Base-by-base conservation (phyloP, 1,284 basidiomycete species). In the Pterulicium gracile region DNA sequence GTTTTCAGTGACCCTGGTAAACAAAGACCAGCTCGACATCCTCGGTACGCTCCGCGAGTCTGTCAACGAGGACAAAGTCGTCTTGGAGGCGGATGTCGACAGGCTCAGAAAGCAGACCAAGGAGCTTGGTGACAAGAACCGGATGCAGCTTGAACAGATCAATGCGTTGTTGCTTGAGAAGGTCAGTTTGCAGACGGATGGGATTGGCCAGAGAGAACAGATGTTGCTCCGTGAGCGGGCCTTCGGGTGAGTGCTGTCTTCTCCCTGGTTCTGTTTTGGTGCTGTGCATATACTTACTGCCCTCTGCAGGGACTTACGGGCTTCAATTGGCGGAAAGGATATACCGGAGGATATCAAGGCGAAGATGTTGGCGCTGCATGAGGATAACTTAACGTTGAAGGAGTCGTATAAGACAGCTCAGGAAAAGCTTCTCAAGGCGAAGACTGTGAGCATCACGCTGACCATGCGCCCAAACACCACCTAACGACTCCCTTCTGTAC, bases 141-240 rank as follows among this genome's bases (percentile, higher is more conserved):
- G 81, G 56, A 88, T 93, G 81, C 89, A 94, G 57, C 76, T 93
- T 36, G 90, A 94, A 64, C 90, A 95, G 61, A 79, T 93, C 59
- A 92, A 93, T 55, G 74, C 64, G 3, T 70, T 97, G 27, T 67
- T 98, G 2, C 69, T 95, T 47, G 94, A 97, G 61, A 97, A 97
- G 68, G 84, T 96, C 48, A 88, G 77, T 54, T 64, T 96, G 42
- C 94, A 96, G 62, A 83, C 79, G 53, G 87, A 91, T 42, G 81
- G 87, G 19, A 89, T 94, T 53, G 81, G 81, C 22, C 86, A 90
- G 56, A 71, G 89, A 49, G 91, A 94, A 58, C 77, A 70, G 59
- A 80, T 88, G 74, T 67, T 95, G 27, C 81, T 86, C 56, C 75
- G 88, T 45, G 87, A 90, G 58, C 75, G 82, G 44, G 82, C 84